Evolutionary conservation across 2,329 filamentous ascomycete species (phyloP), one percentile per base, ranked within the genome.

Genomic region (Alternaria atra): DNA sequence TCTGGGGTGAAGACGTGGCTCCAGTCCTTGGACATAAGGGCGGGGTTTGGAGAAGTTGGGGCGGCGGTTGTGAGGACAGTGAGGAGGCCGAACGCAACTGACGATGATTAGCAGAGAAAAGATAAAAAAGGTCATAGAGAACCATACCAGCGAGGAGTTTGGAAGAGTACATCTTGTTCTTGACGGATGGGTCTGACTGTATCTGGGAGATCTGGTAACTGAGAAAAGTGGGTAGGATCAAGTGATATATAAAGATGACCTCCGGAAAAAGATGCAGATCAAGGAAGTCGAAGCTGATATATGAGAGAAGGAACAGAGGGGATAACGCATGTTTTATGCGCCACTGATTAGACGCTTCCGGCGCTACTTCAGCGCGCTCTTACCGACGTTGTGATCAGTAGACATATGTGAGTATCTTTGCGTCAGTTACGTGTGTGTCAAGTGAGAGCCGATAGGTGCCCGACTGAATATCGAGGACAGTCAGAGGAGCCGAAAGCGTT

Each of bases 1-100:
- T 23, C 35, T 2, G 27, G 6, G 32, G 53, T 12, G 34, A 56
- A 42, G 3, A 50, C 53, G 34, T 25, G 43, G 20, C 13, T 40
- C 53, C 44, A 56, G 34, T 56, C 53, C 20, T 56, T 56, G 25
- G 53, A 50, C 44, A 56, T 39, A 4, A 23, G 23, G 39, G 10
- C 20, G 29, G 25, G 1, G 20, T 50, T 40, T 13, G 17, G 34
- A 29, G 35, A 50, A 10, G 20, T 13, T 2, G 53, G 43, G 15
- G 43, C 37, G 17, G 44, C 53, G 35, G 7, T 25, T 9, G 37
- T 25, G 9, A 43, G 15, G n/a, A 43, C 17, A 25, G 27, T 10
- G 12, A 53, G 37, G 39, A 53, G 27, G 17, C 27, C 9, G 17
- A 32, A 7, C 5, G n/a, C 51, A 8, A 34, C 51, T 53, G 13